These are phyloP conservation scores for Penicillium waksmanii DNA, from an alignment of 495 filamentous ascomycete species.

Conservation along the genomic window DNA sequence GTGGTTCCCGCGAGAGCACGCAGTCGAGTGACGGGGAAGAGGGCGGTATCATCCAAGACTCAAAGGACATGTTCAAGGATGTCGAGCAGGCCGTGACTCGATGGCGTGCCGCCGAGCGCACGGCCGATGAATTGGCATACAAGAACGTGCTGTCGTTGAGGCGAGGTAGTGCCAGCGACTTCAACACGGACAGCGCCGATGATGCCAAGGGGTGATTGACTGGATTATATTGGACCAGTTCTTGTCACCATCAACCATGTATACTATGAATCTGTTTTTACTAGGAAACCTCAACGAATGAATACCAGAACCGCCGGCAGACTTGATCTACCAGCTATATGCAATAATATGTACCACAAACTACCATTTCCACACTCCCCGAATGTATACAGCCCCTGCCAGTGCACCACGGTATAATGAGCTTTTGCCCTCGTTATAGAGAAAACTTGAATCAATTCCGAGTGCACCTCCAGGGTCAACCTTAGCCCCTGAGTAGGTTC, in stretches of 20 bases:
- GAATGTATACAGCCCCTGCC: too few species aligned
- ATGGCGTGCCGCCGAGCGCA: constrained; percentile 63
- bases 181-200: constrained; percentile 47
- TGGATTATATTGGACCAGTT: not conserved
- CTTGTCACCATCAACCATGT: constrained; percentile 20
- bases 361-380: too few species aligned
- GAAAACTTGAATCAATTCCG: too few species aligned
- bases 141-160: constrained; percentile 48
- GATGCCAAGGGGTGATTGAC: constrained; percentile 38
- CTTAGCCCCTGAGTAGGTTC: too few species aligned
- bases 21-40: constrained; percentile 63
- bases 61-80: constrained; percentile 79
- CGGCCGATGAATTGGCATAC: constrained; percentile 45
- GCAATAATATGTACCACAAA: too few species aligned
- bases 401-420: too few species aligned
- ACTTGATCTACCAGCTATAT: too few species aligned
- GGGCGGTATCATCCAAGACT: constrained; percentile 80
- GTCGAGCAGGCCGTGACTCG: constrained; percentile 64
- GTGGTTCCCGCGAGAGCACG: constrained; percentile 47
- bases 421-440: too few species aligned
- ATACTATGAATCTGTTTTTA: constrained; percentile 28
- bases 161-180: constrained; percentile 47
- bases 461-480: too few species aligned
- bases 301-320: constrained; percentile 14
- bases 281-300: constrained; percentile 18